Percentiles rank a stretch among this genome's conserved stretches.
Conservation (phyloP, 2,329 filamentous ascomycete species). For the Aureobasidium uvarum region DNA sequence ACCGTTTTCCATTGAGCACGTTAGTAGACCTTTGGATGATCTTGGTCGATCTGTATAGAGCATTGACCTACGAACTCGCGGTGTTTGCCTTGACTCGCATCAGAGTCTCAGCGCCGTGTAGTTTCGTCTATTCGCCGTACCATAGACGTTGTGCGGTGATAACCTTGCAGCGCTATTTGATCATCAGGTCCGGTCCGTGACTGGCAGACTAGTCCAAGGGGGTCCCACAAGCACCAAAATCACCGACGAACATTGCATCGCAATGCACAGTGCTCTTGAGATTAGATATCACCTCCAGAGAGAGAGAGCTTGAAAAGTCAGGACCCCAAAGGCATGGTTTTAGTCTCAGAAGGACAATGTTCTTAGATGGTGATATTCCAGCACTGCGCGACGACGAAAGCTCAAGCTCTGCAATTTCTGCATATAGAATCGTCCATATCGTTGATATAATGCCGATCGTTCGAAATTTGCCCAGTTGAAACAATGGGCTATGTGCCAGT, state of each 20-base stretch:
- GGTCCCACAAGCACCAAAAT: neutral
- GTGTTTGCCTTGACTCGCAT: neutral
- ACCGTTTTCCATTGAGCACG: neutral
- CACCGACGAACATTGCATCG: neutral
- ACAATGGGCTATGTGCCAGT: neutral
- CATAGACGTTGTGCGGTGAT: neutral
- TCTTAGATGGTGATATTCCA: neutral
- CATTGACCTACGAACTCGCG: neutral
- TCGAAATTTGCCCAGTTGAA: neutral
- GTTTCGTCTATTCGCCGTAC: neutral
- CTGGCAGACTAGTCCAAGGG: neutral
- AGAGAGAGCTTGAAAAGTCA: neutral
- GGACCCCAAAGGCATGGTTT: neutral
- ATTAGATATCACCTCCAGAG: neutral
- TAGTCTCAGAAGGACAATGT: neutral
- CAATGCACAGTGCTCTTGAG: neutral
- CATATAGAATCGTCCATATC: neutral
- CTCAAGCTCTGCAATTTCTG: neutral
- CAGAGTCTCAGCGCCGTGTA: neutral
- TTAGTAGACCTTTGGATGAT: neutral
- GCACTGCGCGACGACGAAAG: neutral
- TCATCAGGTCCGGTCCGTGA: neutral
- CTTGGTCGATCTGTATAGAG: constrained; percentile 11
- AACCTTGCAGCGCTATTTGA: neutral
- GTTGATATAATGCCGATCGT: neutral